Evolutionary conservation across 768 basidiomycete species (phyloP).

Genomic region (Cubamyces lactineus): DNA sequence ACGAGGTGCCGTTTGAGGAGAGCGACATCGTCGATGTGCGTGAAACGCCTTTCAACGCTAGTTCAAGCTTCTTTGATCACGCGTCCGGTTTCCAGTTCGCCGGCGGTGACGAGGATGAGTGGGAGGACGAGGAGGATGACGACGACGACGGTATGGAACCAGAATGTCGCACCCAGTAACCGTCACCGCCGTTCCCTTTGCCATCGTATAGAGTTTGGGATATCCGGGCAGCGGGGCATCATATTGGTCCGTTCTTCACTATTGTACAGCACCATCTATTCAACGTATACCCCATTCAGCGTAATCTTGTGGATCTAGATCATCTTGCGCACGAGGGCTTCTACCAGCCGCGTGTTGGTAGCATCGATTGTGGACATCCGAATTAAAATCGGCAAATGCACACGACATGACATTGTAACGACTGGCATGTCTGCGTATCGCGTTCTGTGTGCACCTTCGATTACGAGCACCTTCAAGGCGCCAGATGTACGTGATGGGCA

Average conservation of each 20-base stretch:
- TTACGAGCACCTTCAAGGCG: too few relatives aligned
- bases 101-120: conserved; percentile 63
- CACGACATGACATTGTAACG: too few relatives aligned
- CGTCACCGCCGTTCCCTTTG: neutral
- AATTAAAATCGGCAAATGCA: too few relatives aligned
- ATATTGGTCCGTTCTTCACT: conserved; percentile 4
- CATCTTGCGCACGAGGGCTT: too few relatives aligned
- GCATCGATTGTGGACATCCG: too few relatives aligned
- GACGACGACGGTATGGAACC: conserved; percentile 49
- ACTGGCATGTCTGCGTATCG: too few relatives aligned
- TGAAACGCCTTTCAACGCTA: conserved; percentile 75
- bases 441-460: too few relatives aligned
- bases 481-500: too few relatives aligned
- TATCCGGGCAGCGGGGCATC: neutral
- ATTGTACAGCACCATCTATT: conserved; percentile 17
- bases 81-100: conserved; percentile 69
- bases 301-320: neutral
- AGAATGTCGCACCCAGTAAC: conserved; percentile 24
- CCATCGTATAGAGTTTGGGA: neutral
- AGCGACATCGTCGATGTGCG: conserved; percentile 83
- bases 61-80: conserved; percentile 76
- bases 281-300: conserved; percentile 13
- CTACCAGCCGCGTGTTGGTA: too few relatives aligned
- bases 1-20: conserved; percentile 73
- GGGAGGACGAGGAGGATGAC: conserved; percentile 73